Evolutionary conservation across 2,329 filamentous ascomycete genomes (phyloP), one percentile per base, ranked within the genome.

Genomic region (Exophiala sp.): DNA sequence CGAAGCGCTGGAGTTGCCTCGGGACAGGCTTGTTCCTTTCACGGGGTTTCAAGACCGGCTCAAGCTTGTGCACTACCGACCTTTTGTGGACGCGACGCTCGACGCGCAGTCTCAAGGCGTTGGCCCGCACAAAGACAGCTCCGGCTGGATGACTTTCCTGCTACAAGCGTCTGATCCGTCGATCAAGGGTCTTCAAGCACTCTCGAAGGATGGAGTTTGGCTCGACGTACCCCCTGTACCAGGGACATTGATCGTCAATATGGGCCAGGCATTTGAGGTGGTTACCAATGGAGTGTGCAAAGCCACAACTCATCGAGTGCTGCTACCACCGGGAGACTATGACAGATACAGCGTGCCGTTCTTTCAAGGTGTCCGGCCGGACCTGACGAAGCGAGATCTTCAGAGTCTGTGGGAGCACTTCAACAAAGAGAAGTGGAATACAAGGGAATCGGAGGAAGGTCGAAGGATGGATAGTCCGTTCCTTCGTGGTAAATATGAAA

Each of bases 11-110:
- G 69, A 63, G 1, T 73, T 85, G 1, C 72, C 78, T 0, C 49
- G 66, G 0, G 71, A 75, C 1, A 73, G 74, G 0, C 79, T 85
- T 54, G 71, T 77, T 38, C 69, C 77, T 1, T 84, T 81, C 56
- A 67, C 80, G 20, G 78, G 75, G 0, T 72, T 77, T 36, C 81
- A 84, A 55, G 81, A 85, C 63, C 78, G 83, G 3, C 72, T 85
- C 38, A 62, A 62, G 36, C 47, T 62, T n/a, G 60, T 60, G 40
- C 62, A 62, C 35, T 63, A 63, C 47, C 54, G 36, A 83, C 84
- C 56, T 3, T 42, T 45, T 3, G 29, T 52, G 7, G 44, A 65
- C 3, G 35, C 57, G 35, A 52, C 54, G 12, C 55, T 63, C n/a
- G 66, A 75, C 24, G 63, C 66, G 5, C 36, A 80, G 83, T 64